Base-by-base conservation (phyloP, 139 green algal species). In the Dunaliella primolecta region DNA sequence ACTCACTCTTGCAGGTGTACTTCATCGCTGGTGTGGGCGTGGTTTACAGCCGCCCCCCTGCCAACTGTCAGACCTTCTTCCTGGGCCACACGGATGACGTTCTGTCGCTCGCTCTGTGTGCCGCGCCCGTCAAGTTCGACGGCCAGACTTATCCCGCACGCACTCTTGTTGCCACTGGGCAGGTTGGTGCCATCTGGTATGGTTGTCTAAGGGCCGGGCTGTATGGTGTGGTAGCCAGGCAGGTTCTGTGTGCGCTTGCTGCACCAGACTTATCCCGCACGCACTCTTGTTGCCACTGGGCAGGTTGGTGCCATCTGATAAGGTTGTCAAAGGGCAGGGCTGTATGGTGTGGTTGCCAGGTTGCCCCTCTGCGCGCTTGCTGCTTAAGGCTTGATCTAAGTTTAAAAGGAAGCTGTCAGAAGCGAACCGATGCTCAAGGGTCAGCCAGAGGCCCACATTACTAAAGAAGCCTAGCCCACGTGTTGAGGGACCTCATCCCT, bases 41-140 rank as follows among this genome's bases (percentile, higher is more conserved):
- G 56, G 91, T 95, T 81, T 93, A 93, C 88, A 57, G 78, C 2
- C 55, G 81, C 2, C 81, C 57, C 29, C 64, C 57, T 3, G 57
- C 76, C 25, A 86, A 91, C 86, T 79, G 31, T 27, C 93, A 96
- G 89, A 84, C 92, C 55, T 95, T 94, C 86, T 96, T 95, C 91
- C 84, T 95, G 32, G 91, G 90, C 29, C 93, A 96, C 85, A 93
- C 88, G 35, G 91, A 96, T 79, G 93, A 96, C 89, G 93, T 96
- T 81, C 91, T 87, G 64, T 89, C 87, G 37, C 72, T 95, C 31
- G 89, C 87, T 2, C 30, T 95, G 64, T 93, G 90, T 83, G 78
- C 81, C 0, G 83, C 86, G n/a, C 82, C 85, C 11, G 76, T 94
- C 3, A 55, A 91, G 31, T 31, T 90, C 7, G 75, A 84, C 0